phyloP scores from a whole-genome alignment of 1,139 yeast species.

The Saccharomyces hybrid region DNA sequence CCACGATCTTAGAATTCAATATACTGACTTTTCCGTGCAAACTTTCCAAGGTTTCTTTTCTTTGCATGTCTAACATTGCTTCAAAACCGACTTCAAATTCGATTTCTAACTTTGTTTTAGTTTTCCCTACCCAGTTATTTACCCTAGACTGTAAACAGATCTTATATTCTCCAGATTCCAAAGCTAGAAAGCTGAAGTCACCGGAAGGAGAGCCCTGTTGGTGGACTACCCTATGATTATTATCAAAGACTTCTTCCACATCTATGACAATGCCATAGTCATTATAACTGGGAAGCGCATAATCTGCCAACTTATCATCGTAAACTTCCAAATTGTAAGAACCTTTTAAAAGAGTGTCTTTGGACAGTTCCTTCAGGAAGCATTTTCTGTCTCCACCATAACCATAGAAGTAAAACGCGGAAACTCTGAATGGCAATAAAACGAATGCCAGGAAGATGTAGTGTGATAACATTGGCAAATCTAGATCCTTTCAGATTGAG shows the following conservation, averaged over 20 bases:
- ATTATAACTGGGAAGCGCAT: slow-evolving; percentile 35
- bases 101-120: slow-evolving; percentile 39
- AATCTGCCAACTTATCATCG: slow-evolving; percentile 40
- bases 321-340: slow-evolving; percentile 50
- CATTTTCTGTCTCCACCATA: slow-evolving; percentile 55
- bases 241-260: slow-evolving; percentile 56
- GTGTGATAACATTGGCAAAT: slow-evolving; percentile 6
- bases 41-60: slow-evolving; percentile 40
- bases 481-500: neutral
- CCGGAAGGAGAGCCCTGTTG: slow-evolving; percentile 54
- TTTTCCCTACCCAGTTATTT: slow-evolving; percentile 49
- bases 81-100: slow-evolving; percentile 48
- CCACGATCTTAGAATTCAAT: slow-evolving; percentile 47
- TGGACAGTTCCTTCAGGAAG: slow-evolving; percentile 56
- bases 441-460: slow-evolving; percentile 12
- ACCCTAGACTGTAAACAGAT: slow-evolving; percentile 62
- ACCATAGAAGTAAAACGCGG: slow-evolving; percentile 42
- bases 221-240: slow-evolving; percentile 58
- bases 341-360: slow-evolving; percentile 53
- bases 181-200: slow-evolving; percentile 60
- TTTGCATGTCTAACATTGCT: slow-evolving; percentile 43
- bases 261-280: slow-evolving; percentile 43
- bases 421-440: slow-evolving; percentile 20
- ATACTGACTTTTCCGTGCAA: slow-evolving; percentile 47
- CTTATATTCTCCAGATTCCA: slow-evolving; percentile 65